Percentiles rank a stretch among this genome's conserved stretches.
Evolutionary conservation across 1,284 basidiomycete genomes (phyloP).

Genomic region (Vanrija sp.): DNA sequence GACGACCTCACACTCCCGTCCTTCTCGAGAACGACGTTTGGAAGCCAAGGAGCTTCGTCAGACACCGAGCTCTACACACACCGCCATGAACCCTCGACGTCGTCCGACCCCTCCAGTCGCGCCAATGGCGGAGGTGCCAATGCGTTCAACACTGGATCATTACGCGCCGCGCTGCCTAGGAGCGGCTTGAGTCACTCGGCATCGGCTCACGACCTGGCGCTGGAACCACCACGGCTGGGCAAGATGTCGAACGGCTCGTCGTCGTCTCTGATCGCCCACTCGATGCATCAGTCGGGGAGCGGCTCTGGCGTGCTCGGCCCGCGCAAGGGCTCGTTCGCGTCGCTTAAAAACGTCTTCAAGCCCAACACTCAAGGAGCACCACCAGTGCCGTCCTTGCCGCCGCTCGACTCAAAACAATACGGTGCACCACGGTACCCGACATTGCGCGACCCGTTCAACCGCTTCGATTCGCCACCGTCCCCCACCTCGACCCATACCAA

Average conservation of each 20-base stretch:
- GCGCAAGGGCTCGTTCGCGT: constrained; percentile 77
- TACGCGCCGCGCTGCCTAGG: not conserved
- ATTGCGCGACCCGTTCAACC: constrained; percentile 44
- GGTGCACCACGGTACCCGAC: constrained; percentile 38
- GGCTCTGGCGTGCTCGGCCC: constrained; percentile 48
- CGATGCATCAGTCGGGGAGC: constrained; percentile 10
- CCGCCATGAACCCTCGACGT: constrained; percentile 23
- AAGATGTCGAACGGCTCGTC: constrained; percentile 45
- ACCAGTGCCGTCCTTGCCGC: constrained; percentile 35
- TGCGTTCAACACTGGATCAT: not conserved
- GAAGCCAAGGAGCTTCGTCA: constrained; percentile 13
- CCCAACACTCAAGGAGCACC: constrained; percentile 9
- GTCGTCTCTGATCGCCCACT: constrained; percentile 47
- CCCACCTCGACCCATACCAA: constrained; percentile 13
- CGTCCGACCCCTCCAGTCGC: constrained; percentile 19
- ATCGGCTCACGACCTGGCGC: constrained; percentile 9
- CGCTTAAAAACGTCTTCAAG: constrained; percentile 84
- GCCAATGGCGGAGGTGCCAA: not conserved
- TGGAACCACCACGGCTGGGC: constrained; percentile 21
- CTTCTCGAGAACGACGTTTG: constrained; percentile 24
- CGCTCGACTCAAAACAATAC: constrained; percentile 21
- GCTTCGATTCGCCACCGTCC: constrained; percentile 33
- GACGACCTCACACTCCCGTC: constrained; percentile 36
- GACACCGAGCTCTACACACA: constrained; percentile 22
- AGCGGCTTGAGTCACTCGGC: constrained; percentile 4